Evolutionary conservation across 345 rosid species (phyloP), one percentile per base, ranked within the genome.

Genomic region (Syzygium aqueum): DNA sequence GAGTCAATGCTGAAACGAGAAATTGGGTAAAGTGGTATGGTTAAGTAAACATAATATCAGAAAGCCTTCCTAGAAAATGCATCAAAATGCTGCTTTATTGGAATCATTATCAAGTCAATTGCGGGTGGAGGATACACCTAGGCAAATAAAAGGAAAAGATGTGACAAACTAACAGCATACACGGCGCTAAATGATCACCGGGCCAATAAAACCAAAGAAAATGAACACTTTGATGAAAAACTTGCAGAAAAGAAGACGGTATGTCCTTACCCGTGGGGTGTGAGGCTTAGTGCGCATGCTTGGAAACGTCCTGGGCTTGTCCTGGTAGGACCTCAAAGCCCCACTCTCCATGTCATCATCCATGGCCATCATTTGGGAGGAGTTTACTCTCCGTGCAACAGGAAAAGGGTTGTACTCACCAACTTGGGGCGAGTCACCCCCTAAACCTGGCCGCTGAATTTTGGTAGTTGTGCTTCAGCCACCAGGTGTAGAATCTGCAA

Each of bases 341-440:
- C 96, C 97, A 90, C 90, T 93, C 95, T 97, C 99, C 85, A 96
- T 80, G 87, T 96, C 99, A 90, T 95, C 98, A 91, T 92, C 98
- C 88, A 96, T 94, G 96, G 93, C 93, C 96, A 97, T 94, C 89
- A 92, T 90, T 63, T 86, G 90, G 49, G 91, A 93, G 88, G 94
- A 96, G 91, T 89, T 94, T 49, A 80, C 93, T 88, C 93, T 90
- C 88, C 91, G 90, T 67, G 85, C 87, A 53, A 90, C 84, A 43
- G 87, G 88, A 83, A 88, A 91, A 87, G 93, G 87, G 67, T 85
- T 89, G 89, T 87, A 73, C 87, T 91, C 91, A 54, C 89, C 86
- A 77, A 56, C 89, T 89, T 73, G 90, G 91, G 94, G 93, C 89
- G 89, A 93, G 85, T 90, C 90, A 88, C 87, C 92, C 92, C 92